Base-by-base conservation (phyloP, 176 grass and related monocot genomes). In the Aegilops tauschii region DNA sequence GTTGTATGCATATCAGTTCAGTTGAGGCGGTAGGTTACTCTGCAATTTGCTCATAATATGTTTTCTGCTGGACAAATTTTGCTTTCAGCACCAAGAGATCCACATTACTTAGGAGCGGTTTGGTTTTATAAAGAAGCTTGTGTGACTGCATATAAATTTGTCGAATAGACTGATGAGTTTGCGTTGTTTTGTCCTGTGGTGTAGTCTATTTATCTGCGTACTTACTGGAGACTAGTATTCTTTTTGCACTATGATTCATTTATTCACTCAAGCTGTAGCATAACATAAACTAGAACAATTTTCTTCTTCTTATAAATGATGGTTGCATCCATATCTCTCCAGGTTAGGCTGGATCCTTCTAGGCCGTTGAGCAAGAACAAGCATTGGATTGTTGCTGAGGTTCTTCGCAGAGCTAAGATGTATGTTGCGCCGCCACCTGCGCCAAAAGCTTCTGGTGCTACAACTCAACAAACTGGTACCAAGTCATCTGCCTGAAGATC, bases 281-380 rank as follows among this genome's bases (percentile, higher is more conserved):
- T 52, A 52, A 52, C 49, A 17, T 50, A 52, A 52, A 17, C 5
- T 52, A 52, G 14, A 52, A 52, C 47, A 17, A 1, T 49, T 49
- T 49, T 52, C 5, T 49, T 52, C 5, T 52, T 50, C 14, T 50
- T 52, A 6, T 52, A 14, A 16, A 50, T 50, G 13, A 58, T 58
- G 52, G 52, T 0, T 58, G 52, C 6, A 58, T 58, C 42, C 0
- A 81, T 87, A 7, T 77, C 13, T 63, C 39, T 85, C 63, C 92
- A 96, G 94, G 92, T 99, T 69, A 93, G 82, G 42, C 80, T 99
- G 86, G 91, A 98, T 88, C 83, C 89, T 83, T 92, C 93, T 30
- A 93, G 93, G 86, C 96, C 96, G 20, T 85, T 93, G 76, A 98
- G 96, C 86, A 93, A 83, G 87, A 84, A 56, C 65, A 95, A 92